Evolutionary conservation across 2,329 filamentous ascomycete species (phyloP).

Genomic region (Pseudopyrenochaeta lycopersici): DNA sequence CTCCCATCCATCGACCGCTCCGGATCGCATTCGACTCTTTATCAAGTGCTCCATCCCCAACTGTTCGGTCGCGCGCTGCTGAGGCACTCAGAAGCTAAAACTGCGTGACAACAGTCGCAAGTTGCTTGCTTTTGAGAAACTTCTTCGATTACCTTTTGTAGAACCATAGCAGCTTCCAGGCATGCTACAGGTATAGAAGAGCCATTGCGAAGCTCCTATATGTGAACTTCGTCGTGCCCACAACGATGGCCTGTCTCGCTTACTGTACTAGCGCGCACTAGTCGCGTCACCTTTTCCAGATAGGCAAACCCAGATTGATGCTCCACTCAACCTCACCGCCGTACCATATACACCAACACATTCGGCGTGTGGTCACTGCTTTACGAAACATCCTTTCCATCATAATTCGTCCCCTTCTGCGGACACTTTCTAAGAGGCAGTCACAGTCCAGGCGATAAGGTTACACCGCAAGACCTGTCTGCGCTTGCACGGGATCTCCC

Average conservation of each 20-base stretch:
- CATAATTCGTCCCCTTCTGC: not conserved
- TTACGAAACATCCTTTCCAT: not conserved
- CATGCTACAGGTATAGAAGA: no score
- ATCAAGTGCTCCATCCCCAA: no score
- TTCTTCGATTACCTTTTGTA: no score
- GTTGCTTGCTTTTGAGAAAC: no score
- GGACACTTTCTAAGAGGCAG: not conserved
- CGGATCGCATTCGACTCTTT: no score
- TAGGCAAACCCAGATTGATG: conserved; percentile 16
- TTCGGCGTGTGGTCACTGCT: conserved; percentile 9
- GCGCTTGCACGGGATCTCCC: conserved; percentile 17
- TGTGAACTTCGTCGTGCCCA: no score
- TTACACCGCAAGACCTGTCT: conserved; percentile 14
- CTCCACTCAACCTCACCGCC: conserved; percentile 19
- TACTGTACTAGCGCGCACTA: conserved; percentile 31
- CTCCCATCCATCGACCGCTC: no score
- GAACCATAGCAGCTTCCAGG: no score
- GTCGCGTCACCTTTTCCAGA: conserved; percentile 23
- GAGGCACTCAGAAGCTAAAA: no score
- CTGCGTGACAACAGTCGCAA: no score
- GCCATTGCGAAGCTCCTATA: no score
- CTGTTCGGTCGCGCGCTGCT: no score
- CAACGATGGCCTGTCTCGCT: conserved; percentile 13
- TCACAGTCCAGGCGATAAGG: not conserved
- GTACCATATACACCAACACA: conserved; percentile 5